Base-by-base conservation (phyloP, 345 rosid species). In the Cochlearia excelsa region DNA sequence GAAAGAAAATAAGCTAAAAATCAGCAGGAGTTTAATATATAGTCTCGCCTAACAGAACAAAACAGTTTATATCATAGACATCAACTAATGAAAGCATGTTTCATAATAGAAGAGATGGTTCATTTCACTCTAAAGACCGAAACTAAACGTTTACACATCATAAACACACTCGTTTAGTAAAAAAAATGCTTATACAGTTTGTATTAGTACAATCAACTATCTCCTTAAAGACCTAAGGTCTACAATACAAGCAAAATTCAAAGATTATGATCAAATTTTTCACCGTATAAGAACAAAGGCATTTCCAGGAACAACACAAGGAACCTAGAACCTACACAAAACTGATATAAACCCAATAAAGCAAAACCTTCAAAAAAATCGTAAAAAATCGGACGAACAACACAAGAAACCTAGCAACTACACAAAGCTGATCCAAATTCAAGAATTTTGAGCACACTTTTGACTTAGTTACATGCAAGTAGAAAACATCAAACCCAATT, bases 1-100 rank as follows among this genome's bases (percentile, higher is more conserved):
- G 52, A 57, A 57, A 9, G 3, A 29, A 52, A 58, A 33, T 26
- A 59, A 59, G 42, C 29, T n/a, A 0, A 40, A 55, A 47, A 40
- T 45, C 26, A 5, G 1, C 45, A 8, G n/a, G 53, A 54, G n/a
- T 33, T 44, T 9, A 61, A 27, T 40, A 52, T 48, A 51, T 66
- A 38, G 52, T 45, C 41, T 38, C 42, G 29, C 7, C 28, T 41
- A 67, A 33, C n/a, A 40, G 46, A 46, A 23, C 16, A 39, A 46
- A 54, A 27, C 23, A 16, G 23, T 16, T 16, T 16, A 16, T 47
- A 39, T 27, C 28, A 3, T 9, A 65, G 39, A 30, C 29, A 37
- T 34, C 30, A 53, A 38, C 30, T 10, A 29, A 26, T 2, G 48
- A 46, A 16, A 65, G 52, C 9, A n/a, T 4, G 11, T 54, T 41